A percentile compares a stretch with the other conserved stretches of the same genome.
phyloP scores from a whole-genome alignment of 2,329 filamentous ascomycete genomes.

The Diaporthe eres region DNA sequence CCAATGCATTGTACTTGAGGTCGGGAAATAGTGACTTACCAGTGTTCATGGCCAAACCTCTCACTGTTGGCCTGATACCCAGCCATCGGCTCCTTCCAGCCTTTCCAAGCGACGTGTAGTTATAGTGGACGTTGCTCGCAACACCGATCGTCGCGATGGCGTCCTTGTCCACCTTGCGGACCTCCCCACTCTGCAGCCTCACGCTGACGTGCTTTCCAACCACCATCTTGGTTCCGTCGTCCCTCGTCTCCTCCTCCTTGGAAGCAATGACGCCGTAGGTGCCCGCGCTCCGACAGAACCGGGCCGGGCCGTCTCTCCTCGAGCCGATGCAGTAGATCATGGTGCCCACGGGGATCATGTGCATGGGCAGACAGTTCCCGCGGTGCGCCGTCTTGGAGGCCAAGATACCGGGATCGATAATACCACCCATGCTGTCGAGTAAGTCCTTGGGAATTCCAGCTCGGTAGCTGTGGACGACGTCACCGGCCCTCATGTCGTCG shows the following conservation, averaged over 20 bases:
- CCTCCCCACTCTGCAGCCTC: constrained; percentile 91
- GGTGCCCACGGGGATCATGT: constrained; percentile 97
- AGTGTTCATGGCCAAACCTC: constrained; percentile 99
- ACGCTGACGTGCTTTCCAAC: constrained; percentile 86
- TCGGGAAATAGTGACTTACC: constrained; percentile 63
- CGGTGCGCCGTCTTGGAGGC: constrained; percentile 94
- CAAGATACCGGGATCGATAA: constrained; percentile 94
- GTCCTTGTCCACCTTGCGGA: constrained; percentile 89
- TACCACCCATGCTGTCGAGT: constrained; percentile 91
- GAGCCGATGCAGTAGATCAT: constrained; percentile 92
- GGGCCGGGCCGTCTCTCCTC: constrained; percentile 78
- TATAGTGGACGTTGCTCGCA: constrained; percentile 92
- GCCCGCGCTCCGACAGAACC: constrained; percentile 95
- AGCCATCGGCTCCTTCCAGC: constrained; percentile 94
- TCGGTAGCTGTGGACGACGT: constrained; percentile 92
- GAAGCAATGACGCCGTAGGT: constrained; percentile 91
- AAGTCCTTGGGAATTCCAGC: constrained; percentile 89
- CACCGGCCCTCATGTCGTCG: constrained; percentile 92
- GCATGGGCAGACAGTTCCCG: constrained; percentile 94
- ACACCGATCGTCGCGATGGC: constrained; percentile 96
- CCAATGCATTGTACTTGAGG: background rate
- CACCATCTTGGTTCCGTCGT: constrained; percentile 72
- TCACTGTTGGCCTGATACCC: constrained; percentile 93
- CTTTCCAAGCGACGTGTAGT: constrained; percentile 93
- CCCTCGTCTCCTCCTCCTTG: constrained; percentile 83